These are phyloP conservation scores for Trichoderma sp. DNA, from an alignment of 2,329 filamentous ascomycete genomes.

Conservation along the genomic window DNA sequence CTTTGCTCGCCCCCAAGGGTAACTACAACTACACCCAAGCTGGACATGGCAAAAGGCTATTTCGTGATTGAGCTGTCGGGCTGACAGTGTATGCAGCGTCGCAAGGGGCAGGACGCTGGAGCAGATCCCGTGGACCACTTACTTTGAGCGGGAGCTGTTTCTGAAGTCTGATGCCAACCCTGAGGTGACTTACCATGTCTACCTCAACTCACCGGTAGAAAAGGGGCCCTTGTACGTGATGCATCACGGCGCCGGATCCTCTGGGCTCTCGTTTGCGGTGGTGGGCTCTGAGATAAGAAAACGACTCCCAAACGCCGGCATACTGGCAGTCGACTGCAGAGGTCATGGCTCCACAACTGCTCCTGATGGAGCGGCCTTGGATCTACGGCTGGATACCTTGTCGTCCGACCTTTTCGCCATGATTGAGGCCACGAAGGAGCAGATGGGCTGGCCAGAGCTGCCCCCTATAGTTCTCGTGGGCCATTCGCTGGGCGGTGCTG, in stretches of 20 bases:
- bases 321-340: slow-evolving; percentile 83
- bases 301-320: slow-evolving; percentile 75
- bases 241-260: slow-evolving; percentile 94
- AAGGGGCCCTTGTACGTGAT: slow-evolving; percentile 84
- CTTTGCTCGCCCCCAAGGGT: slow-evolving; percentile 73
- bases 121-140: slow-evolving; percentile 82
- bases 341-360: slow-evolving; percentile 78
- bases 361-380: slow-evolving; percentile 47
- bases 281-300: slow-evolving; percentile 78
- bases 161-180: slow-evolving; percentile 56
- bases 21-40: slow-evolving; percentile 38
- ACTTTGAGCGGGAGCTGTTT: slow-evolving; percentile 86
- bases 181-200: slow-evolving; percentile 75
- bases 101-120: slow-evolving; percentile 60
- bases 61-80: slow-evolving; percentile 27
- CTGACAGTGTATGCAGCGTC: slow-evolving; percentile 45
- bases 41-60: not conserved
- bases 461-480: slow-evolving; percentile 83
- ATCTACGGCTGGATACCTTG: slow-evolving; percentile 75
- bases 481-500: slow-evolving; percentile 89
- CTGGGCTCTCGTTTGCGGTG: slow-evolving; percentile 86
- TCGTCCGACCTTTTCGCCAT: slow-evolving; percentile 72
- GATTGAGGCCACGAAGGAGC: slow-evolving; percentile 65
- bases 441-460: slow-evolving; percentile 73
- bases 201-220: slow-evolving; percentile 78